Conservation (phyloP, 257 asterid genomes). For the Nicotiana tomentosiformis region DNA sequence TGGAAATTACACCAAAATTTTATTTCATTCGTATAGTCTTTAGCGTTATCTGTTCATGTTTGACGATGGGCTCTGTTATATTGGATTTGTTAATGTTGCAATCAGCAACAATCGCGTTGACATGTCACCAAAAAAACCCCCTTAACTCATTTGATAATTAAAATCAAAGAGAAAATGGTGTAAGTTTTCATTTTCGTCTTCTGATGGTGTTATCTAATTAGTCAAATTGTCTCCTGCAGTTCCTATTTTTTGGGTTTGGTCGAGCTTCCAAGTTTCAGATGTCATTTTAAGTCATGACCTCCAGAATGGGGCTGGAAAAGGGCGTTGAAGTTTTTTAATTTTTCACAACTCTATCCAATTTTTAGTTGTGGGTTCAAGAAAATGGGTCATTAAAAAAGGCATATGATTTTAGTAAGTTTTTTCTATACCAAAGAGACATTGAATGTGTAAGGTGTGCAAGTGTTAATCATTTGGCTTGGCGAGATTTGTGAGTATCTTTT, state of each 20-base stretch:
- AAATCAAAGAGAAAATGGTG: not conserved
- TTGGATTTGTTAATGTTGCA: not conserved
- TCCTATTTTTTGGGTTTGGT: not conserved
- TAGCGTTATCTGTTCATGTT: not conserved
- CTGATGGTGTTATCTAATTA: not conserved
- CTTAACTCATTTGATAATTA: not conserved
- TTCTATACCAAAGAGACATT: not conserved
- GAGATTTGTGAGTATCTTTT: not conserved
- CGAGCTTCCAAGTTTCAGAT: not conserved
- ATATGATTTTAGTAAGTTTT: not conserved
- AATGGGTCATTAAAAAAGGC: not conserved
- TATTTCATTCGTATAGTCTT: not conserved
- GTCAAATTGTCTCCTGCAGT: not conserved
- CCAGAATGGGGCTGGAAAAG: not conserved
- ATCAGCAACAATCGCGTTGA: not conserved
- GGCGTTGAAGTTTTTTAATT: not conserved
- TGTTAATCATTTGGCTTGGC: not conserved
- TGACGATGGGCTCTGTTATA: not conserved
- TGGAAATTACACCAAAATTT: not conserved
- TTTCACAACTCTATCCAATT: not conserved
- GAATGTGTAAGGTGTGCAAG: not conserved
- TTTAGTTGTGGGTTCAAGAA: not conserved
- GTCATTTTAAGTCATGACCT: not conserved
- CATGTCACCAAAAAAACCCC: fast-evolving
- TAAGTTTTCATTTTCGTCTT: not conserved